Conservation (phyloP, 805 yeast species). For the Groenewaldozyma tartarivorans region DNA sequence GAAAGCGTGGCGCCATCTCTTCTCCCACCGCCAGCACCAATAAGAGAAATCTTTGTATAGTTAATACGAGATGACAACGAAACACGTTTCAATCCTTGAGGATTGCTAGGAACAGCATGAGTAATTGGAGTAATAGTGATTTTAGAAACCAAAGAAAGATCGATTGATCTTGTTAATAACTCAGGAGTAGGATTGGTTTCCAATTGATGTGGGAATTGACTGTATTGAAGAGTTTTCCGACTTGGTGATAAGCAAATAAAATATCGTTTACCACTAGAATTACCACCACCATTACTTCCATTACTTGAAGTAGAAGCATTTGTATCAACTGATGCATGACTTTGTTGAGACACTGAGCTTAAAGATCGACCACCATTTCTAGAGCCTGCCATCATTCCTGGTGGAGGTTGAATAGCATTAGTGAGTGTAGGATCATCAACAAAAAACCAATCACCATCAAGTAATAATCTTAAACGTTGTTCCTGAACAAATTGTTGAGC, state of each 20-base stretch:
- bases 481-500: conserved; percentile 64
- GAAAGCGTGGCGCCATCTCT: conserved; percentile 35
- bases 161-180: conserved; percentile 16
- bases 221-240: conserved; percentile 48
- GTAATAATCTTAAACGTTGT: conserved; percentile 60
- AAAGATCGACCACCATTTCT: too few species aligned
- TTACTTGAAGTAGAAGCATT: conserved; percentile 4
- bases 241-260: conserved; percentile 60
- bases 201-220: conserved; percentile 44
- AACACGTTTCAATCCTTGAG: conserved; percentile 36
- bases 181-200: conserved; percentile 44
- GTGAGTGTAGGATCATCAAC: conserved; percentile 40
- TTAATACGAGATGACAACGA: conserved; percentile 48
- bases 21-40: conserved; percentile 28
- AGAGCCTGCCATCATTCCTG: not conserved
- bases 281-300: conserved; percentile 1
- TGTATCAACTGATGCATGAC: not conserved
- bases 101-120: conserved; percentile 22
- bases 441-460: conserved; percentile 76
- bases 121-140: conserved; percentile 36
- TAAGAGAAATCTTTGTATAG: conserved; percentile 46
- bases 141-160: conserved; percentile 31
- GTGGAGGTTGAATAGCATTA: conserved; percentile 2
- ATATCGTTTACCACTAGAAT: conserved; percentile 32
- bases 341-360: not conserved